A percentile compares a stretch with the other conserved stretches of the same genome.
phyloP scores from a whole-genome alignment of 306 rosid species.

The Cicer pinnatifidum region DNA sequence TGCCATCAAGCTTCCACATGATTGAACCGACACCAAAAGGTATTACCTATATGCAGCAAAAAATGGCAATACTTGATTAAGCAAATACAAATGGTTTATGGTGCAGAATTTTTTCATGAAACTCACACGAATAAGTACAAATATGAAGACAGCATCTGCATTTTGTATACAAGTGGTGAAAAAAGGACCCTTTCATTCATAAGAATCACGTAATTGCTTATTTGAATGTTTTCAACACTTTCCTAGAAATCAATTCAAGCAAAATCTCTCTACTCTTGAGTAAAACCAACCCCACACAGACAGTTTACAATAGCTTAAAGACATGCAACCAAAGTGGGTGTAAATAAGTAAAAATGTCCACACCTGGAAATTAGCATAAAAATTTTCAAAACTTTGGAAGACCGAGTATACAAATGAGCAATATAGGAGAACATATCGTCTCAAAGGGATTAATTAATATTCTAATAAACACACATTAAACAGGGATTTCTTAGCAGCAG shows the following conservation, averaged over 20 bases:
- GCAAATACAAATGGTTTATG: constrained; percentile 12
- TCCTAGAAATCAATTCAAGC: neutral
- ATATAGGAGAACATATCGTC: neutral
- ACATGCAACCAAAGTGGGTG: constrained; percentile 5
- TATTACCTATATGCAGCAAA: constrained; percentile 50
- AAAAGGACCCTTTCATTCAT: neutral
- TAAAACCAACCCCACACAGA: constrained; percentile 15
- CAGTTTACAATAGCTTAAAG: neutral
- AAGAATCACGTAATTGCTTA: neutral
- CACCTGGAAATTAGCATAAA: neutral
- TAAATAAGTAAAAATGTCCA: constrained; percentile 19
- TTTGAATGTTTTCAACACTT: neutral
- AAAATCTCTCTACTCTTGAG: constrained; percentile 5
- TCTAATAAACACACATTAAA: too few species aligned
- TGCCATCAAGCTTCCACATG: constrained; percentile 41
- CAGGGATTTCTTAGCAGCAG: too few species aligned
- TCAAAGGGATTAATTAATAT: too few species aligned
- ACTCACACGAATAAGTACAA: neutral
- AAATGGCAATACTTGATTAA: constrained; percentile 31
- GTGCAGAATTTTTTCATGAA: neutral
- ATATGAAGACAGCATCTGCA: neutral
- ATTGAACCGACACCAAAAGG: constrained; percentile 23
- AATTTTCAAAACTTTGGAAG: constrained; percentile 15
- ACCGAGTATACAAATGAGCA: constrained; percentile 27
- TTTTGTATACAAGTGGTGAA: neutral